phyloP scores from a whole-genome alignment of 495 filamentous ascomycete species.

The Rostrohypoxylon terebratum region DNA sequence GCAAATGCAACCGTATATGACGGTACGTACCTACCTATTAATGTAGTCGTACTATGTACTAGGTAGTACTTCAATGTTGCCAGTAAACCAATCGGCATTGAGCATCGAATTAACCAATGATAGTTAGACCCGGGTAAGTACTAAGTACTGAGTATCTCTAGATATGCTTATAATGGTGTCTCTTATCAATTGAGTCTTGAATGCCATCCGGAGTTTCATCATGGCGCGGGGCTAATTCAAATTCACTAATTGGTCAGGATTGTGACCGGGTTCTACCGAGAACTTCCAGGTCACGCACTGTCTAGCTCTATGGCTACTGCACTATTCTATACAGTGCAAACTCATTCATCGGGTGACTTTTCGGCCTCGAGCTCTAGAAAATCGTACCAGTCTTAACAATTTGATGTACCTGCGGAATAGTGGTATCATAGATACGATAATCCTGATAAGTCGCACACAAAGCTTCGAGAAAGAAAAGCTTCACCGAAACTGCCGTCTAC shows the following conservation, averaged over 20 bases:
- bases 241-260: conserved; percentile 21
- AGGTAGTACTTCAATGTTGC: too few relatives aligned
- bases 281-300: conserved; percentile 15
- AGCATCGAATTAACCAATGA: conserved; percentile 1
- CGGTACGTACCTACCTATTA: too few relatives aligned
- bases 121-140: conserved; percentile 1
- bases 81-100: conserved; percentile 13
- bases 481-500: conserved; percentile 23
- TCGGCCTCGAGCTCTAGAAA: conserved; percentile 35
- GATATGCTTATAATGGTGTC: conserved; percentile 32
- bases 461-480: conserved; percentile 26
- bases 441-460: conserved; percentile 9
- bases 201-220: conserved; percentile 34
- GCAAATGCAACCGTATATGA: conserved; percentile 6
- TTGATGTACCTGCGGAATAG: conserved; percentile 15
- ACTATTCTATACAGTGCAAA: conserved; percentile 26
- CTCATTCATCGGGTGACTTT: conserved; percentile 31
- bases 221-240: conserved; percentile 39
- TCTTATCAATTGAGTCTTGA: conserved; percentile 39
- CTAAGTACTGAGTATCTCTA: too few relatives aligned
- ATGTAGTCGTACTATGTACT: too few relatives aligned
- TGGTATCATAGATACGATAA: conserved; percentile 44
- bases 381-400: conserved; percentile 45
- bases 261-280: conserved; percentile 18
- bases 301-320: background rate